Conservation (phyloP, 129 eudicot genomes). For the Arctium lappa region DNA sequence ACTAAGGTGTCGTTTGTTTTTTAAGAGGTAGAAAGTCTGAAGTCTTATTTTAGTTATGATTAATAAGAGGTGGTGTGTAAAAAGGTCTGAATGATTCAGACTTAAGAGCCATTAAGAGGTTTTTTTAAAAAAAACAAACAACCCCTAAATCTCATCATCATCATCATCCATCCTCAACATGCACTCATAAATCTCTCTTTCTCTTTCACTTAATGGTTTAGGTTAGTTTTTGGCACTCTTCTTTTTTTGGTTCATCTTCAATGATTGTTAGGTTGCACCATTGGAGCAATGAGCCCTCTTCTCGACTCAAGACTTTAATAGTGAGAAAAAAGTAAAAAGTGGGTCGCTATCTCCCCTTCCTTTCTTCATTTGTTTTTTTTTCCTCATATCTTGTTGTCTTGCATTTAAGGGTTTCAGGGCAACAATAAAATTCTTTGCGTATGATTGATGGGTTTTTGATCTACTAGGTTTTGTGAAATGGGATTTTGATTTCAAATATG, state of each 20-base stretch:
- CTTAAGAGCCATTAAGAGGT: too few relatives aligned
- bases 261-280: constrained; percentile 44
- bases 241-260: constrained; percentile 40
- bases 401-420: constrained; percentile 36
- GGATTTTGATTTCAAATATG: too few relatives aligned
- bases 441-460: not conserved
- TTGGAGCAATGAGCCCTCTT: constrained; percentile 59
- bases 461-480: not conserved
- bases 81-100: too few relatives aligned
- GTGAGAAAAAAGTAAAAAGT: constrained; percentile 29
- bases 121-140: too few relatives aligned
- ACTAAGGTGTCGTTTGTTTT: too few relatives aligned
- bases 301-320: constrained; percentile 58
- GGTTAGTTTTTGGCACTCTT: constrained; percentile 25
- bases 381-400: constrained; percentile 58
- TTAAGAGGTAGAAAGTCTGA: too few relatives aligned
- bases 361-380: constrained; percentile 30
- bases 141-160: constrained; percentile 7
- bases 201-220: constrained; percentile 32
- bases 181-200: not conserved
- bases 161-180: constrained; percentile 7
- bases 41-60: too few relatives aligned
- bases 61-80: too few relatives aligned
- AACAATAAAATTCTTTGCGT: not conserved
- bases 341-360: constrained; percentile 20